Evolutionary conservation across 106 monocot genomes (phyloP), one percentile per base, ranked within the genome.

Genomic region (Platanthera zijinensis): DNA sequence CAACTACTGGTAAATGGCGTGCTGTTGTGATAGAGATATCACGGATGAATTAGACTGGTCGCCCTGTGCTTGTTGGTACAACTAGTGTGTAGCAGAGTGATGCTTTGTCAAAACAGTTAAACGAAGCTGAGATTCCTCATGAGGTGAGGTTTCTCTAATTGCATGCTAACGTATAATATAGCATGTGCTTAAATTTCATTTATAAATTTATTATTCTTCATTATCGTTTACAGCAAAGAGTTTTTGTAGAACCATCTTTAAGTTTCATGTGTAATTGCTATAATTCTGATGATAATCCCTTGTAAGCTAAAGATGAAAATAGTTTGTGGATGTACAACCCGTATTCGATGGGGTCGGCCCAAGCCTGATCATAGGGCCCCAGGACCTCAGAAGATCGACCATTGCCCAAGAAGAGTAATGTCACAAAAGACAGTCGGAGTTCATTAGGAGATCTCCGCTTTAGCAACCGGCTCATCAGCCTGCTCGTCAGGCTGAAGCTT

Each of bases 41-140:
- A 62, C 86, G 93, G 82, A 97, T 97, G 97, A 61, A 91, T 76
- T 94, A 91, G 81, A 85, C 85, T 77, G 97, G 97, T 50, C 91
- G 93, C 4, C 97, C 97, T 51, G 97, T 97, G 70, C 93, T 97
- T 84, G 97, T 97, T 77, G 97, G 97, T 74, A 97, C 97, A 64
- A 97, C 97, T n/a, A 97, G 97, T 80, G 97, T 97, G 73, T 93
- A 97, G 77, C 97, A 97, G 81, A 97, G 97, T 77, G 97, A 97
- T 79, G 77, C 85, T 22, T 82, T 97, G 69, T 93, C 97, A 46
- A 71, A 87, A 83, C 91, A 88, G 71, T 81, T 97, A 77, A 81
- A 51, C 73, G 97, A 93, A 85, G 86, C 91, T 76, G 89, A 78
- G 82, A 94, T 97, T 77, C 83, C 87, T 76, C 97, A 97, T 79